Evolutionary conservation across 1,284 basidiomycete species (phyloP), one percentile per base, ranked within the genome.

Genomic region (Calocybe gambosa): DNA sequence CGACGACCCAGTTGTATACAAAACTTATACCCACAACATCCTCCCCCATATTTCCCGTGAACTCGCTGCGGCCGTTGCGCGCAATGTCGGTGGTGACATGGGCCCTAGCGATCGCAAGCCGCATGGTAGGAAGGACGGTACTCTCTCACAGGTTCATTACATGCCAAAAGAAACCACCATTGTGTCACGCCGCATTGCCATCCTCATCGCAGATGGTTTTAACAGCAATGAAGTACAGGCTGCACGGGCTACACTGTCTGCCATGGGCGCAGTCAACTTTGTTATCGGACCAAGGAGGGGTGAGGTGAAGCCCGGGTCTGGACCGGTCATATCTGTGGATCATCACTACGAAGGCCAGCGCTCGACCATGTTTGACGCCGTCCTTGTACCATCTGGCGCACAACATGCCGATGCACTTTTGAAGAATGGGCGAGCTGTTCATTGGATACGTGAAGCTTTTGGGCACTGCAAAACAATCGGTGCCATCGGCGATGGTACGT

Each of bases 381-480:
- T 91, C 50, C 74, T 86, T 56, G 78, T 92, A 55, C 78, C 84
- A 12, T 80, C 82, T 16, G 86, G 86, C 0, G 63, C 63, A 8
- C 68, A 74, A 39, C 76, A 80, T 53, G 73, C 68, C 9, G 71
- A 77, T 55, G 60, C 70, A 26, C 69, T 89, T 20, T 64, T 63
- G 12, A 62, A 63, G 31, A 78, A 73, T 46, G 85, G 82, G 3
- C 71, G 84, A 5, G 73, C 66, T 9, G 61, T 85, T 5, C 84
- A 90, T 58, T 89, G 83, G 73, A 72, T 85, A 1, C 73, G 82
- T 34, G 88, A 91, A 63, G 79, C 86, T 0, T 90, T 86, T 63
- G 84, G 84, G 19, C 88, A 90, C 61, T 78, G 80, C 62, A 89
- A 90, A 65, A 59, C 81, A 9, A 85, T 90, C 42, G 83, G 78